Evolutionary conservation across 176 grass and related monocot species (phyloP), one percentile per base, ranked within the genome.

Genomic region (Carex cristatella): DNA sequence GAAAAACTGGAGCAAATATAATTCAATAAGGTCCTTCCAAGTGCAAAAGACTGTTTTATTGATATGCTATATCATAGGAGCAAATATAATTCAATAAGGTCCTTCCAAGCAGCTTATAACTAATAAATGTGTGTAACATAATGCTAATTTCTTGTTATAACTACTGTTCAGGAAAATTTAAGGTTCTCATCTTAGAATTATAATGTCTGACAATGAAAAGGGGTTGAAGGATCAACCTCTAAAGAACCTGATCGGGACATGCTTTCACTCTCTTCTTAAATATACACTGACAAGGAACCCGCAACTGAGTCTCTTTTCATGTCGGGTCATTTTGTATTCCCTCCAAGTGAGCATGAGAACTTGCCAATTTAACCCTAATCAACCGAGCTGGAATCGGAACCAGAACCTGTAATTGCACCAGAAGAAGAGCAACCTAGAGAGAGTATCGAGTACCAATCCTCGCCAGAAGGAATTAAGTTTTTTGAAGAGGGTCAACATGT

Each of bases 271-370:
- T 83, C 63, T 48, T 83, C 81, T 15, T 67, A 63, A 56, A 13
- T 42, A 46, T 67, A 64, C 46, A 67, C 42, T 30, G 61, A 65
- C 42, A 65, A 65, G 35, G 79, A 65, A 11, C 63, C 81, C 7
- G 14, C 64, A 51, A 30, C 61, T 0, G 61, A 64, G 12, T 53
- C 61, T 15, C 79, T 82, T 38, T 90, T 86, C 80, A 53, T 83
- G 79, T 86, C 92, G 48, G 88, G 62, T 76, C 88, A 86, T 61
- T 92, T 91, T 91, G 90, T 94, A 9, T 97, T 97, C 86, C 94
- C 94, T 84, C 94, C 94, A 28, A 90, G 65, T 27, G 92, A 94
- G 63, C 94, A 94, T 86, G 94, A 97, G 48, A 94, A 92, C 89
- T 85, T 94, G 63, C 92, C 92, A 53, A 89, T 97, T 83, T 87